These are phyloP conservation scores for Claviceps purpurea DNA, from an alignment of 2,329 filamentous ascomycete species.

Conservation along the genomic window DNA sequence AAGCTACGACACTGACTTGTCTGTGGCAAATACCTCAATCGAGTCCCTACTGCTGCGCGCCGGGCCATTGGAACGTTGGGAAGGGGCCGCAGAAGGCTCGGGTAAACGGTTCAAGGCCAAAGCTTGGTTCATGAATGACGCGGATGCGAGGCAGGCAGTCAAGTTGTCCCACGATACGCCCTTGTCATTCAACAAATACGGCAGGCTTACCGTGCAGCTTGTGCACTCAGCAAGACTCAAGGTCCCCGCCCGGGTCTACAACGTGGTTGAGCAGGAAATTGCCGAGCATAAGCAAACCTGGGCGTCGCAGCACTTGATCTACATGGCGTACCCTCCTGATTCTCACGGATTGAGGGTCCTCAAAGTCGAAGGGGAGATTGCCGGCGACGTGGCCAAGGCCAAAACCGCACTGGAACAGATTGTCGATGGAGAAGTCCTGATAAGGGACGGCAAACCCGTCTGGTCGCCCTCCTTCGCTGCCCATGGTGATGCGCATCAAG, in stretches of 20 bases:
- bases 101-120: constrained; percentile 25
- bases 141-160: constrained; percentile 22
- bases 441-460: constrained; percentile 11
- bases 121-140: constrained; percentile 24
- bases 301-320: constrained; percentile 15
- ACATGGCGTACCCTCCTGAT: constrained; percentile 6
- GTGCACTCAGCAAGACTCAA: constrained; percentile 26
- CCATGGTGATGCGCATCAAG: constrained; percentile 1
- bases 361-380: constrained; percentile 23
- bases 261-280: constrained; percentile 17
- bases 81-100: constrained; percentile 9
- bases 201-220: constrained; percentile 22
- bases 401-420: constrained; percentile 19
- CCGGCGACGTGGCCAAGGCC: constrained; percentile 17
- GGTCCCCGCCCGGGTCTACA: constrained; percentile 19
- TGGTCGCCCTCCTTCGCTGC: constrained; percentile 19
- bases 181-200: constrained; percentile 17
- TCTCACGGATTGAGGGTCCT: constrained; percentile 16
- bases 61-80: constrained; percentile 22
- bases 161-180: constrained; percentile 16
- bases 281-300: constrained; percentile 15
- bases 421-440: constrained; percentile 18
- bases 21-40: constrained; percentile 10
- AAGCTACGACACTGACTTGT: constrained; percentile 8
- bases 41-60: constrained; percentile 16